These are phyloP conservation scores for Trichosporon faecale DNA, from an alignment of 1,284 basidiomycete genomes.

Conservation along the genomic window DNA sequence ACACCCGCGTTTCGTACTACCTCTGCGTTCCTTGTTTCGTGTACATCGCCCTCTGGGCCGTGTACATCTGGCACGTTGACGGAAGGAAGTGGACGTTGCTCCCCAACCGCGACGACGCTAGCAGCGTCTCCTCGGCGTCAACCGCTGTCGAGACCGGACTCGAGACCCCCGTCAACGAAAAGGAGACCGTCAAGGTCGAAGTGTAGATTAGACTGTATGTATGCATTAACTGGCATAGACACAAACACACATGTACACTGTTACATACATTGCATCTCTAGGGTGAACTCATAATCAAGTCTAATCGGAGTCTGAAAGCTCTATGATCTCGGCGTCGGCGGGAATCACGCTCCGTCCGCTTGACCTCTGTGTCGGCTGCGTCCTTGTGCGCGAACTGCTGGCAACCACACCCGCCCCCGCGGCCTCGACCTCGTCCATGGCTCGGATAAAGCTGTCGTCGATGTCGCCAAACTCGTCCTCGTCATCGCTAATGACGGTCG, in stretches of 20 bases:
- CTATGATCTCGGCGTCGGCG: conserved; percentile 15
- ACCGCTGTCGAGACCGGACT: not conserved
- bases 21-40: conserved; percentile 50
- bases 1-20: conserved; percentile 47
- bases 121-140: not conserved
- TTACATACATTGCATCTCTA: not conserved
- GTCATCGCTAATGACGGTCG: conserved; percentile 13
- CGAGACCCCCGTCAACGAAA: not conserved
- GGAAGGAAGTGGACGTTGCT: conserved; percentile 28
- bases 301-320: conserved; percentile 14
- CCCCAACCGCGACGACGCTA: not conserved
- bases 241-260: not conserved
- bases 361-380: not conserved
- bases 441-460: conserved; percentile 31
- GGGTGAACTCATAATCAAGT: too few relatives aligned
- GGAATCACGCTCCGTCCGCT: not conserved
- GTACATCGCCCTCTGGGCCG: conserved; percentile 46
- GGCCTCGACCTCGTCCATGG: conserved; percentile 26
- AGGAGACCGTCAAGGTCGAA: not conserved
- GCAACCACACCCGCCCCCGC: not conserved
- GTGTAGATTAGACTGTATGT: conserved; percentile 10
- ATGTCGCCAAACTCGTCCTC: conserved; percentile 17
- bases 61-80: conserved; percentile 50
- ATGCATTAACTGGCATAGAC: conserved; percentile 2
- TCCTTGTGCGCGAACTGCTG: not conserved